Conservation (phyloP, 2,329 filamentous ascomycete genomes). For the Microsporum ferrugineum region DNA sequence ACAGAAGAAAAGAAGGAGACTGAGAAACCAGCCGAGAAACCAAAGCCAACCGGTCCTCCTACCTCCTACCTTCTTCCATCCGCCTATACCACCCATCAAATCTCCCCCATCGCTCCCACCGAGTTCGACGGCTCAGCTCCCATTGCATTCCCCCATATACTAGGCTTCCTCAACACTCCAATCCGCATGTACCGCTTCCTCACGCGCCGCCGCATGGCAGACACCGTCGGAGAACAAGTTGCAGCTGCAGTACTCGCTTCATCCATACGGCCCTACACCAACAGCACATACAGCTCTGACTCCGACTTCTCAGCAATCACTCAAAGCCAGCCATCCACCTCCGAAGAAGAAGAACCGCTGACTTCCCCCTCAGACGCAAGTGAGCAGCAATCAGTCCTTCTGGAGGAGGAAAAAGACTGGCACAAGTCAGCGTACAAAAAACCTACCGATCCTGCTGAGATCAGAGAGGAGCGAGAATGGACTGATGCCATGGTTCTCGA, state of each 20-base stretch:
- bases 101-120: constrained; percentile 55
- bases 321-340: constrained; percentile 10
- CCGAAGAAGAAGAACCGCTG: constrained; percentile 22
- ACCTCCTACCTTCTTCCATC: constrained; percentile 61
- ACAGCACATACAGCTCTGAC: constrained; percentile 17
- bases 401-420: constrained; percentile 69
- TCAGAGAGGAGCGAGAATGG: constrained; percentile 58
- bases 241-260: constrained; percentile 64
- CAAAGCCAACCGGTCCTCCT: constrained; percentile 47
- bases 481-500: constrained; percentile 64
- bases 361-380: constrained; percentile 31
- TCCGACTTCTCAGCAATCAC: constrained; percentile 13
- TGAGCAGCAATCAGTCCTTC: constrained; percentile 56
- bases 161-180: constrained; percentile 85
- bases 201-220: constrained; percentile 68
- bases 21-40: constrained; percentile 37
- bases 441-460: constrained; percentile 36
- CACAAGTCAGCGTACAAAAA: constrained; percentile 61
- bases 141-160: constrained; percentile 73
- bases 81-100: constrained; percentile 56
- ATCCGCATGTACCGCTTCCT: constrained; percentile 79
- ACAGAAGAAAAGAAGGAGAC: constrained; percentile 42
- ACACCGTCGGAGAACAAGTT: constrained; percentile 75
- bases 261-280: constrained; percentile 31
- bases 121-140: constrained; percentile 62